These are phyloP conservation scores for Macrophomina pseudophaseolina DNA, from an alignment of 2,329 filamentous ascomycete species.

Conservation along the genomic window DNA sequence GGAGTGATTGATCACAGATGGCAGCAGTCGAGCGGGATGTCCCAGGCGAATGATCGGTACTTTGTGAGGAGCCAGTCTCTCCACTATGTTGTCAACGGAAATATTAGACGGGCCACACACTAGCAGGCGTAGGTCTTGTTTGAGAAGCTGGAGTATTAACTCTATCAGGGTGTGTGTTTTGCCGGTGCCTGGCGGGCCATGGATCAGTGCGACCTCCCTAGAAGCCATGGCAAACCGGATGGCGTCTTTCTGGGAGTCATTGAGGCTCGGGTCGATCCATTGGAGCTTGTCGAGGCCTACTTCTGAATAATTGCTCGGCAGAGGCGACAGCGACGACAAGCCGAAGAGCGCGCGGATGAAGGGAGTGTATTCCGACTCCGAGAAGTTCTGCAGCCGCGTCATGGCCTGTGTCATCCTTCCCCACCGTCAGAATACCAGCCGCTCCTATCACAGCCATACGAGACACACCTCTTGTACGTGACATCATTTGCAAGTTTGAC, in stretches of 20 bases:
- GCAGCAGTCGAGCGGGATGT: conserved; percentile 87
- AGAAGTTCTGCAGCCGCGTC: conserved; percentile 61
- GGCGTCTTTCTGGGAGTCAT: conserved; percentile 67
- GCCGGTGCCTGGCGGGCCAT: conserved; percentile 93
- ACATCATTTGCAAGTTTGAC: conserved; percentile 71
- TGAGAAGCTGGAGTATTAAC: conserved; percentile 87
- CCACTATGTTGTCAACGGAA: conserved; percentile 97
- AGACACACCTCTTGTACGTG: conserved; percentile 63
- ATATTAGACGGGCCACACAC: conserved; percentile 98
- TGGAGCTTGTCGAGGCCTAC: conserved; percentile 52
- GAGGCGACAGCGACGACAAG: conserved; percentile 58
- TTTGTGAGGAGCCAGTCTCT: conserved; percentile 83
- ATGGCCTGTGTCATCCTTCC: conserved; percentile 68
- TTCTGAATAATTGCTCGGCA: conserved; percentile 51
- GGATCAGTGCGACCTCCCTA: conserved; percentile 83
- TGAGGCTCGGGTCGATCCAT: conserved; percentile 62
- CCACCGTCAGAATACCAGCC: conserved; percentile 21
- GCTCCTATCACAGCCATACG: not conserved
- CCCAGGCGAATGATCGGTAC: conserved; percentile 88
- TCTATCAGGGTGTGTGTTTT: conserved; percentile 98
- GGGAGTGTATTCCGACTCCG: conserved; percentile 60
- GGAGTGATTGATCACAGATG: conserved; percentile 85
- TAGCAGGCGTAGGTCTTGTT: conserved; percentile 73
- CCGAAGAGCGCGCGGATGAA: conserved; percentile 68
- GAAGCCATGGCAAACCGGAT: conserved; percentile 83